Base-by-base conservation (phyloP, 441 rosid genomes). In the Viola pubescens region DNA sequence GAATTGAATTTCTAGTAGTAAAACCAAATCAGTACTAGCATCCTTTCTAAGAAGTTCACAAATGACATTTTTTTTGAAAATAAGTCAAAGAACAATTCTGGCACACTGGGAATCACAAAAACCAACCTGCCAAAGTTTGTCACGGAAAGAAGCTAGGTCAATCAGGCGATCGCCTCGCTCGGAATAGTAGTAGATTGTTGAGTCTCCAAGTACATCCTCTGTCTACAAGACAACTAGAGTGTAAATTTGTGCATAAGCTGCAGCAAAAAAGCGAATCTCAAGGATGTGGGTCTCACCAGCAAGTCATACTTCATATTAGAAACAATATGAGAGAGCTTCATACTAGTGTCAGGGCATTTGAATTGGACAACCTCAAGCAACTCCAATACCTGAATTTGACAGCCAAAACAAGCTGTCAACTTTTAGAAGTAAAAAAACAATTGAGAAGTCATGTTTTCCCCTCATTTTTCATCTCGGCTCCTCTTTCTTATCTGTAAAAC, bases 131-230 rank as follows among this genome's bases (percentile, higher is more conserved):
- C 91, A 90, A 64, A 94, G 89, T 71, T 80, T 90, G 70, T 83
- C 81, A 40, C 89, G 81, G 59, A 90, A 84, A 58, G 89, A 80
- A 71, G 88, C 71, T 49, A 90, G 85, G 70, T 90, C 97, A 75
- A 94, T 83, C 55, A 90, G 77, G 59, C 96, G 97, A 71, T 94
- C 99, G 56, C 91, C 97, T 38, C 99, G 96, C 77, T 90, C 95
- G 3, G 96, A 85, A 66, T 86, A 88, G 70, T 82, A 90, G 77
- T 94, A 90, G 60, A 85, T 70, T 66, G 75, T 70, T 60, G 89
- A 78, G 72, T 83, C 78, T 53, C 75, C 89, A 61, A 90, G 96
- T 64, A 94, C 79, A 54, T 85, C 95, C 82, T 88, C 95, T 9
- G 83, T 86, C 98, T 91, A 73, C 44, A 66, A 61, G 64, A 59